Conservation (phyloP, 1,284 basidiomycete species). For the Boletus holoroseus region DNA sequence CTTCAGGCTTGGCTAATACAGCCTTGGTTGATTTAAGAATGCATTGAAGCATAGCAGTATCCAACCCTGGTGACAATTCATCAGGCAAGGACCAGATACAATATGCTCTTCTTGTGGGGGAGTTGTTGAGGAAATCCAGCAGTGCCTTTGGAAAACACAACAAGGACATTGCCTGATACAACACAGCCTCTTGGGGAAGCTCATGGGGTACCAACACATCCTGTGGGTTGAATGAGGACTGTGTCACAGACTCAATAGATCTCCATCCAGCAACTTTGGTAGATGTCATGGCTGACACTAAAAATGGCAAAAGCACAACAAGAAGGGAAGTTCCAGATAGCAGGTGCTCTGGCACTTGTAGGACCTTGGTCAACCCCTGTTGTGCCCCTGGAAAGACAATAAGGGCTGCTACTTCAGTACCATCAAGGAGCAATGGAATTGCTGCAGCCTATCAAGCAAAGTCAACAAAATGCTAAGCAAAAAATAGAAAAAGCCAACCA, state of each 20-base stretch:
- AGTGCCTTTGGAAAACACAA: constrained; percentile 27
- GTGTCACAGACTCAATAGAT: constrained; percentile 10
- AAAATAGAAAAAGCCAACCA: constrained; percentile 34
- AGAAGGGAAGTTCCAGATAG: constrained; percentile 17
- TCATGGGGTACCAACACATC: constrained; percentile 1
- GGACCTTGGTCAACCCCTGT: constrained; percentile 20
- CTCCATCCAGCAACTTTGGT: constrained; percentile 18
- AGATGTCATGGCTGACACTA: constrained; percentile 15
- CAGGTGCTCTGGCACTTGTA: constrained; percentile 33
- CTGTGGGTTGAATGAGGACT: constrained; percentile 4
- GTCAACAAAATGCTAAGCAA: constrained; percentile 1
- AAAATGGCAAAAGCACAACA: constrained; percentile 28
- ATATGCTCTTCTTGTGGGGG: constrained; percentile 29
- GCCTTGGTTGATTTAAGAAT: constrained; percentile 44
- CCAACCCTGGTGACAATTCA: constrained; percentile 30
- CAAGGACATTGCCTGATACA: constrained; percentile 25
- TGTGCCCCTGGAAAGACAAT: constrained; percentile 42
- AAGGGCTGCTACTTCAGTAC: constrained; percentile 38
- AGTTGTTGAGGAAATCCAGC: constrained; percentile 25
- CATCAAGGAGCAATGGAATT: constrained; percentile 44
- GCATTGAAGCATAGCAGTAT: constrained; percentile 42
- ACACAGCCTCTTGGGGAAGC: constrained; percentile 7
- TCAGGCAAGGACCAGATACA: constrained; percentile 37
- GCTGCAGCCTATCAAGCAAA: constrained; percentile 43
- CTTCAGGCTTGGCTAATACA: constrained; percentile 35